Conservation (phyloP, 345 rosid species). For the Corchorus capsularis region DNA sequence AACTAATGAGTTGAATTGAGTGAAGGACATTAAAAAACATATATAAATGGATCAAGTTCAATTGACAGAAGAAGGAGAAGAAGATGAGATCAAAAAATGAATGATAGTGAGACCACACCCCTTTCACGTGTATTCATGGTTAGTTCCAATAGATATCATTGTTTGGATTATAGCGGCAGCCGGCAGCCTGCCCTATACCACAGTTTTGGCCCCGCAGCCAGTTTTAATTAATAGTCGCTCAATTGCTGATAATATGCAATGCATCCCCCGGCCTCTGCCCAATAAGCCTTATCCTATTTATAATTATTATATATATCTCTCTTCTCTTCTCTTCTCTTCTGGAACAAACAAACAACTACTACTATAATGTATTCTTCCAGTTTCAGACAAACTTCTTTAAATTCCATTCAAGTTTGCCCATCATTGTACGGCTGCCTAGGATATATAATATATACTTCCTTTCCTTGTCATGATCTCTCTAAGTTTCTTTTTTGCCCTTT, state of each 20-base stretch:
- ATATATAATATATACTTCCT: too few relatives aligned
- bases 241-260: neutral
- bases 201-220: neutral
- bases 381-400: neutral
- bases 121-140: constrained; percentile 9
- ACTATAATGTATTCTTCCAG: neutral
- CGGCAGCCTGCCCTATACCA: neutral
- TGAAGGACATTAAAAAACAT: too few relatives aligned
- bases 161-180: constrained; percentile 1
- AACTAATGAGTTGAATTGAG: too few relatives aligned
- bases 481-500: too few relatives aligned
- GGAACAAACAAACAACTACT: too few relatives aligned
- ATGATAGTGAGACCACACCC: neutral
- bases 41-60: neutral
- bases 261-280: neutral
- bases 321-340: too few relatives aligned
- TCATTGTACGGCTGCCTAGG: too few relatives aligned
- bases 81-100: neutral
- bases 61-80: too few relatives aligned
- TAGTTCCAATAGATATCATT: neutral
- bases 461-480: too few relatives aligned
- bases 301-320: too few relatives aligned
- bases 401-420: neutral
- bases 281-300: too few relatives aligned
- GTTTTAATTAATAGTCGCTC: neutral